Percentiles rank a stretch among this genome's conserved stretches.
Conservation (phyloP, 345 rosid genomes). For the Citrus medica region DNA sequence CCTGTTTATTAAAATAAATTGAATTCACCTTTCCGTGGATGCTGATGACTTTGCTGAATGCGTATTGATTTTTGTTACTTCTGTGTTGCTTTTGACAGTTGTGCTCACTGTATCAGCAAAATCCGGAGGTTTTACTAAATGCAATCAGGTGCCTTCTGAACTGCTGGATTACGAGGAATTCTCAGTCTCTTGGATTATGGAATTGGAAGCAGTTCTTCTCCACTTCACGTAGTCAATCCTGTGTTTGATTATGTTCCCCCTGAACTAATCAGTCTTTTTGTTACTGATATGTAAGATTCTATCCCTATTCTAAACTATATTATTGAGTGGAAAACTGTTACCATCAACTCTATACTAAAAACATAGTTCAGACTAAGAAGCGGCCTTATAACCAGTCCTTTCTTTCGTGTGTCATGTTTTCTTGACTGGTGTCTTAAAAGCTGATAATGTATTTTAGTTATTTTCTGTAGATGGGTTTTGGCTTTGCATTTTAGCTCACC, state of each 20-base stretch:
- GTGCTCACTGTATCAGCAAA: constrained; percentile 35
- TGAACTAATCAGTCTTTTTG: constrained; percentile 35
- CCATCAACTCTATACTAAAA: background rate
- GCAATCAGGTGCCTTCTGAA: constrained; percentile 40
- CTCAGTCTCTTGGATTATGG: constrained; percentile 41
- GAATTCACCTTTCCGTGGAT: background rate
- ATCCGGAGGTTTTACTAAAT: constrained; percentile 37
- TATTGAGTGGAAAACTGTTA: background rate
- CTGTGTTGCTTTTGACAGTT: constrained; percentile 15
- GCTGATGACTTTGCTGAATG: background rate
- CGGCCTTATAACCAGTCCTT: background rate
- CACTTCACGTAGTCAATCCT: constrained; percentile 42
- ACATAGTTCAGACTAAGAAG: background rate
- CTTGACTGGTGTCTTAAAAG: background rate
- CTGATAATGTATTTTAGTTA: background rate
- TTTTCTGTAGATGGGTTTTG: too few relatives aligned
- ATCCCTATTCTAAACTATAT: too few relatives aligned
- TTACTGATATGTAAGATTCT: constrained; percentile 29
- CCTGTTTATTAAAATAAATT: too few relatives aligned
- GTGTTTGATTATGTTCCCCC: constrained; percentile 43
- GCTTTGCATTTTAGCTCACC: background rate
- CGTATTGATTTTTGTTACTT: background rate
- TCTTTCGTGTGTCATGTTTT: background rate
- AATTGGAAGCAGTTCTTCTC: constrained; percentile 27
- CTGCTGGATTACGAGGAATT: constrained; percentile 37